phyloP scores from a whole-genome alignment of 176 grass and related monocot genomes.

The Oryza australiensis region DNA sequence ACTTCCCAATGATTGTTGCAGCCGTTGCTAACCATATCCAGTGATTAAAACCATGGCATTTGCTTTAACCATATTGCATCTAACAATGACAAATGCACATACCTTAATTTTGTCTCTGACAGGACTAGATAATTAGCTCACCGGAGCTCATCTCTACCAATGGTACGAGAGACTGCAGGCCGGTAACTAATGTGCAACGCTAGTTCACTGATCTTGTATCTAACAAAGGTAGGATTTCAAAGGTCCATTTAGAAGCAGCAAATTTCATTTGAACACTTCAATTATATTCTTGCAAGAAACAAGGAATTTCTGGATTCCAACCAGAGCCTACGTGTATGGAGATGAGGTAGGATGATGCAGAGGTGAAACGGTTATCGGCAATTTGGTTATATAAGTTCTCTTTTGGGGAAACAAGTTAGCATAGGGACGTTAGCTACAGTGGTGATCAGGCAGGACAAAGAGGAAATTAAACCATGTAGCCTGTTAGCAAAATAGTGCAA shows the following conservation, averaged over 20 bases:
- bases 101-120: neutral
- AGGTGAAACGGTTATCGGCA: too few relatives aligned
- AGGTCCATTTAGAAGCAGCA: neutral
- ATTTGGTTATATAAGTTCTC: too few relatives aligned
- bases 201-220: neutral
- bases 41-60: neutral
- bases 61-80: neutral
- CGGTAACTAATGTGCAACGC: too few relatives aligned
- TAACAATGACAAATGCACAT: neutral
- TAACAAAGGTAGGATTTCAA: neutral
- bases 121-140: neutral
- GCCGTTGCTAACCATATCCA: neutral
- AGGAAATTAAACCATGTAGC: neutral
- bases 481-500: neutral
- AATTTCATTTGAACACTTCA: neutral
- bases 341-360: neutral
- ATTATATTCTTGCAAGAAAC: neutral
- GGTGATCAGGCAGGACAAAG: neutral
- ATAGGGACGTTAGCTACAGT: neutral
- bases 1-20: conserved; percentile 44
- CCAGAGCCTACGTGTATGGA: neutral
- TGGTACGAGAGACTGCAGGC: too few relatives aligned
- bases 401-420: too few relatives aligned
- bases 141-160: neutral
- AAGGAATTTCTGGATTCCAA: neutral